Evolutionary conservation across 2,329 filamentous ascomycete species (phyloP).

Genomic region (Scedosporium boydii): DNA sequence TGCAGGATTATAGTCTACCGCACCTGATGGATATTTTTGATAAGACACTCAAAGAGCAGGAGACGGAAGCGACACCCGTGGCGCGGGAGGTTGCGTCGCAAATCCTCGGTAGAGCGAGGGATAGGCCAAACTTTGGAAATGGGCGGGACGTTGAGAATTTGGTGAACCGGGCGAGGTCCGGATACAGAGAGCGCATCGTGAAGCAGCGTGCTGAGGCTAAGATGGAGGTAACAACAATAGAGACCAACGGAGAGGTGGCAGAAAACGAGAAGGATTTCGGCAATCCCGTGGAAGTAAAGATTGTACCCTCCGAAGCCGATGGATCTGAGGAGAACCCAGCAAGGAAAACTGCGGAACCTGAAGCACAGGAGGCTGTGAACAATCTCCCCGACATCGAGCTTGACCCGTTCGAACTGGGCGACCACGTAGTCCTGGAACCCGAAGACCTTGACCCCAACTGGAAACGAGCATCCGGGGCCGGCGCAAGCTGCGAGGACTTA

Average conservation of each 20-base stretch:
- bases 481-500: conserved; percentile 28
- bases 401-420: neutral
- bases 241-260: neutral
- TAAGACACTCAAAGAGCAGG: conserved; percentile 45
- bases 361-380: neutral
- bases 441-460: conserved; percentile 64
- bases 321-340: neutral
- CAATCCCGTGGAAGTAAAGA: neutral
- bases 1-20: conserved; percentile 55
- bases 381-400: neutral
- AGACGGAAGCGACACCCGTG: conserved; percentile 39
- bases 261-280: neutral
- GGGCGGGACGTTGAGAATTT: conserved; percentile 66
- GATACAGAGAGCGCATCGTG: conserved; percentile 19
- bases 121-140: conserved; percentile 55
- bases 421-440: conserved; percentile 55
- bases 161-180: conserved; percentile 37
- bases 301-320: neutral
- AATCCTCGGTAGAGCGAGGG: conserved; percentile 50
- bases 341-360: neutral
- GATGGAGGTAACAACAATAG: conserved; percentile 38
- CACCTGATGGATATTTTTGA: conserved; percentile 52
- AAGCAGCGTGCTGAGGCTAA: conserved; percentile 49
- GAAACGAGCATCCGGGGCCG: conserved; percentile 40
- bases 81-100: conserved; percentile 47